Evolutionary conservation across 805 yeast genomes (phyloP).

Genomic region (Ogataea henricii): DNA sequence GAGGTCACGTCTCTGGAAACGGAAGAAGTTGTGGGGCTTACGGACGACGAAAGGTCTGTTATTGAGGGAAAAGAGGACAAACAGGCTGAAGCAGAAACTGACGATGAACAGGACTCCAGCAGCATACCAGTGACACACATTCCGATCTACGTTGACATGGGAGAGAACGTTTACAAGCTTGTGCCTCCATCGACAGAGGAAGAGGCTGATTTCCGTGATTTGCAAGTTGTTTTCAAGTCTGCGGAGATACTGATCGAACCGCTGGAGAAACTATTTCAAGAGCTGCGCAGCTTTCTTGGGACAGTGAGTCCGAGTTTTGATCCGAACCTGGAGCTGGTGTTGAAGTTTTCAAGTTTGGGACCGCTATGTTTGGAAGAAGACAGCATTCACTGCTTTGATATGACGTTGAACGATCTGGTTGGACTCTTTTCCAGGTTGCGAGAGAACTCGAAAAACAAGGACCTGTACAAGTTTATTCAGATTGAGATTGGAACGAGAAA

Average conservation of each 20-base stretch:
- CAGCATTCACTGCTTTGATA: conserved; percentile 15
- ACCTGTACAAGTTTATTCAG: conserved; percentile 27
- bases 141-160: conserved; percentile 33
- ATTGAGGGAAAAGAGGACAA: neutral
- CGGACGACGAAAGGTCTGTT: conserved; percentile 13
- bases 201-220: conserved; percentile 28
- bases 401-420: conserved; percentile 26
- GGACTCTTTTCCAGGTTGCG: conserved; percentile 22
- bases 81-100: conserved; percentile 1
- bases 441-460: conserved; percentile 25
- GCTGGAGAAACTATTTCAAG: conserved; percentile 13
- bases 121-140: conserved; percentile 10
- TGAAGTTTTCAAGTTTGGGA: conserved; percentile 24
- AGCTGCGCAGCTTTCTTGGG: conserved; percentile 12
- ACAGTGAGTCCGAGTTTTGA: conserved; percentile 11
- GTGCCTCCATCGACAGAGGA: conserved; percentile 24
- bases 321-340: conserved; percentile 15
- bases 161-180: conserved; percentile 30
- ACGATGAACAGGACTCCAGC: conserved; percentile 4
- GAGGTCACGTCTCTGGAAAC: conserved; percentile 8
- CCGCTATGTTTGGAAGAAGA: conserved; percentile 30
- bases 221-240: conserved; percentile 23
- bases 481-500: conserved; percentile 19
- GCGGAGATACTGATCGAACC: conserved; percentile 12
- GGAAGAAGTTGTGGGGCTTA: conserved; percentile 13